A percentile compares a stretch with the other conserved stretches of the same genome.
Conservation (phyloP, 2,329 filamentous ascomycete species). For the Fusarium pilosicola region DNA sequence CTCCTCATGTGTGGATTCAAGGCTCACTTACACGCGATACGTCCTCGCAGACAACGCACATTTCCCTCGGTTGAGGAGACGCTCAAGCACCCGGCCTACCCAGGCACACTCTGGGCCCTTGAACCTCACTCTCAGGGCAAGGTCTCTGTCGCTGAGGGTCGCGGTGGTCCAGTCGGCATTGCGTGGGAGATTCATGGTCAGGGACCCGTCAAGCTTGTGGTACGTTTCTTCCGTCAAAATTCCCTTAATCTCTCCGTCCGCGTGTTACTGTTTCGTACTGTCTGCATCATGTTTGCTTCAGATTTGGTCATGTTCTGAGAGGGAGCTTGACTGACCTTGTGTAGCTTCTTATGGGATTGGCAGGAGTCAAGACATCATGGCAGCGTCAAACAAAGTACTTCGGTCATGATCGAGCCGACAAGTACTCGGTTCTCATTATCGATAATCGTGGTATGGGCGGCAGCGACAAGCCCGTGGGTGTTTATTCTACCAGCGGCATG, state of each 20-base stretch:
- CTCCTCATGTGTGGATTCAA: slow-evolving; percentile 4
- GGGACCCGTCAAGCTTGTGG: slow-evolving; percentile 77
- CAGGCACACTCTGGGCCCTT: slow-evolving; percentile 74
- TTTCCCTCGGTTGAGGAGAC: slow-evolving; percentile 66
- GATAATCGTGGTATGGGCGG: slow-evolving; percentile 89
- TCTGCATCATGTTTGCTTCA: neutral
- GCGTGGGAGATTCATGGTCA: slow-evolving; percentile 83
- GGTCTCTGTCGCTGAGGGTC: slow-evolving; percentile 70
- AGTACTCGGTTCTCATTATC: slow-evolving; percentile 78
- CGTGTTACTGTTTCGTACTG: neutral
- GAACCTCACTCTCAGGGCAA: slow-evolving; percentile 71
- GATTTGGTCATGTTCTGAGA: neutral
- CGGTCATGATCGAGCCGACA: slow-evolving; percentile 73
- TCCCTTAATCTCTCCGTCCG: slow-evolving; percentile 12
- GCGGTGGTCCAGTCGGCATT: slow-evolving; percentile 80
- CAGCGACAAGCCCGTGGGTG: slow-evolving; percentile 78
- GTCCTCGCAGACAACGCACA: slow-evolving; percentile 10
- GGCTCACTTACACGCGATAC: slow-evolving; percentile 19
- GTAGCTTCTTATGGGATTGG: slow-evolving; percentile 85
- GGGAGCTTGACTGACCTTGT: neutral
- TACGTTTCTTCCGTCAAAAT: slow-evolving; percentile 57
- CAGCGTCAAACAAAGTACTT: slow-evolving; percentile 87
- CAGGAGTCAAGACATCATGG: slow-evolving; percentile 74
- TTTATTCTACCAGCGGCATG: slow-evolving; percentile 88
- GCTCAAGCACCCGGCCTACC: slow-evolving; percentile 72